Base-by-base conservation (phyloP, 768 basidiomycete genomes). In the Tricholoma terreum region DNA sequence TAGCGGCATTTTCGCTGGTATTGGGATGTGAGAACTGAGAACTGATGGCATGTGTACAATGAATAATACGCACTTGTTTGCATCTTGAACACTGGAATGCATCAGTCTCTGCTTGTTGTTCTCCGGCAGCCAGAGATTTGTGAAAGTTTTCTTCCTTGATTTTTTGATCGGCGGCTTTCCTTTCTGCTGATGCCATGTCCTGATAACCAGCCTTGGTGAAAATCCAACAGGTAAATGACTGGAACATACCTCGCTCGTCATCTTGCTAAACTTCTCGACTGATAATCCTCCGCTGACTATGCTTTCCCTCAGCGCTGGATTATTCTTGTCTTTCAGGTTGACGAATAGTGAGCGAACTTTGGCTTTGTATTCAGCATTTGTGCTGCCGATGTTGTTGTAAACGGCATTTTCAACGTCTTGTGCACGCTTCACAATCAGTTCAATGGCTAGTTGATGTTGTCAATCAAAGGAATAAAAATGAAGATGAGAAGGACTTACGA, bases 71-170 rank as follows among this genome's bases (percentile, higher is more conserved):
- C 51, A 83, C 85, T 82, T 95, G 90, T 65, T 94, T 95, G 85
- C 97, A 99, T 64, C 91, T 83, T 9, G 85, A 81, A 67, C 97
- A 99, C 70, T 98, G 93, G 90, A 99, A 99, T 2, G 92, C 95
- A 61, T 94, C 92, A 1, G 97, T 99, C 71, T 98, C 97, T 12
- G 95, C 94, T 71, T 94, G 84, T 61, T 86, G 87, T 63, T 95
- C 89, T 2, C 81, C 90, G 0, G 96, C 96, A 1, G 90, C 92
- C 1, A 97, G 84, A 1, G 94, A 89, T 33, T 94, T 90, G 78
- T 92, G 90, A 49, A 99, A 73, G 67, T 98, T 98, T 52, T 90
- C 85, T 65, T 89, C 85, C 56, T 84, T 81, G 58, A 98, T 89
- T 67, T 86, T 88, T 57, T 82, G 82, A 64, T 95, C 89, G 8